Conservation (phyloP, 1,139 yeast genomes). For the Spencermartinsiella ligniputridi region DNA sequence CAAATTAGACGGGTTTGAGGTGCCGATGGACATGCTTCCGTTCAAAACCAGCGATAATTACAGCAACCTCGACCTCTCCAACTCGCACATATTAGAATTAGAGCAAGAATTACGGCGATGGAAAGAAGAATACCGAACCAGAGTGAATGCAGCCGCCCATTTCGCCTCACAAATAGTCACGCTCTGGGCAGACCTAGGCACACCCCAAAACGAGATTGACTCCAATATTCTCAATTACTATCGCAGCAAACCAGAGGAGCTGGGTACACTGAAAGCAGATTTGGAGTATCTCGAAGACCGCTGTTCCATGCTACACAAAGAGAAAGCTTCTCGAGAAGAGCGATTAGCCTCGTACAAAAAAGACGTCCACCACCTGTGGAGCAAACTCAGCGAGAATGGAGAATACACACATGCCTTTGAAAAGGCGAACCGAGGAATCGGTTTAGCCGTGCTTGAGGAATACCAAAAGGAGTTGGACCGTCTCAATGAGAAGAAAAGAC, state of each 20-base stretch:
- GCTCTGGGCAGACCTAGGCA: conserved; percentile 35
- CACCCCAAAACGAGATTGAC: conserved; percentile 31
- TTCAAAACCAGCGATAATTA: conserved; percentile 10
- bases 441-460: conserved; percentile 29
- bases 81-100: conserved; percentile 20
- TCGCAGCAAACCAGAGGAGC: conserved; percentile 25
- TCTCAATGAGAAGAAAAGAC: conserved; percentile 55
- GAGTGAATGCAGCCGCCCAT: conserved; percentile 23
- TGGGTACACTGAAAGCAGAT: conserved; percentile 27
- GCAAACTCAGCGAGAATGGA: conserved; percentile 22
- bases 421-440: conserved; percentile 32
- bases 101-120: conserved; percentile 28
- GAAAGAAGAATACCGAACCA: conserved; percentile 24
- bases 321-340: conserved; percentile 22
- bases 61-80: conserved; percentile 18
- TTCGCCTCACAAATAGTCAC: conserved; percentile 26
- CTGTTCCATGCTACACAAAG: conserved; percentile 28
- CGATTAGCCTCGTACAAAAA: conserved; percentile 10
- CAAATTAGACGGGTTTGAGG: conserved; percentile 21
- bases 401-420: conserved; percentile 22
- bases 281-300: conserved; percentile 25
- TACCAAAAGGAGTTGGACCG: conserved; percentile 55
- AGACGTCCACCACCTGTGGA: conserved; percentile 28
- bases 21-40: conserved; percentile 17
- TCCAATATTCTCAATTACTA: conserved; percentile 22